These are phyloP conservation scores for Anthracocystis panici-leucophaei DNA, from an alignment of 1,284 basidiomycete genomes.

Conservation along the genomic window DNA sequence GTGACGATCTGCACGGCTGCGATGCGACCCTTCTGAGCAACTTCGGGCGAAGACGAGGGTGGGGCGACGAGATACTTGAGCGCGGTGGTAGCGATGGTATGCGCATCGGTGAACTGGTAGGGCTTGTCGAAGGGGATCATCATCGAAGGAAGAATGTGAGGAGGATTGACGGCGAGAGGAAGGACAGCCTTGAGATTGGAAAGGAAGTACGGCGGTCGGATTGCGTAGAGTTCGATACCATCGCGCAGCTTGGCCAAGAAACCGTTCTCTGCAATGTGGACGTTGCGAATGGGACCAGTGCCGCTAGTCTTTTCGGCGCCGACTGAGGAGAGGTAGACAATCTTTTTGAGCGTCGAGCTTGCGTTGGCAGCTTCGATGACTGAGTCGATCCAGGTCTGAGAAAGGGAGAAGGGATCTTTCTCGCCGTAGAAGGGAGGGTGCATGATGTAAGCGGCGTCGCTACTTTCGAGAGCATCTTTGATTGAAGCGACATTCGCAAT, in stretches of 20 bases:
- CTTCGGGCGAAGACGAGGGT: not conserved
- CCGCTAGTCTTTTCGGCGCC: conserved; percentile 19
- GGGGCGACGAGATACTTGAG: conserved; percentile 29
- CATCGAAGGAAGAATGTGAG: conserved; percentile 32
- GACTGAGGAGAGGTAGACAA: conserved; percentile 35
- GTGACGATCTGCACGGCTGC: conserved; percentile 24
- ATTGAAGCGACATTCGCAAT: conserved; percentile 15
- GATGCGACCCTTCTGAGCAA: conserved; percentile 11
- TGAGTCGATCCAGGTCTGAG: conserved; percentile 10
- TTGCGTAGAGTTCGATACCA: conserved; percentile 16
- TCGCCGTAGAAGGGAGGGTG: conserved; percentile 23
- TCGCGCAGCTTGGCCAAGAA: conserved; percentile 17
- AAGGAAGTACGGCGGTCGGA: conserved; percentile 21
- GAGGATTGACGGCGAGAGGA: conserved; percentile 22
- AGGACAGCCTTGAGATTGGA: conserved; percentile 22
- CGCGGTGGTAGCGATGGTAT: conserved; percentile 20
- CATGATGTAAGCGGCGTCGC: conserved; percentile 36
- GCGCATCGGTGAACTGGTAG: conserved; percentile 9
- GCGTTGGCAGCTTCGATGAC: conserved; percentile 27
- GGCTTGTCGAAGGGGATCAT: conserved; percentile 24
- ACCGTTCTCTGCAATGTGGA: conserved; percentile 17
- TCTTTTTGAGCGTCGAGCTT: conserved; percentile 16
- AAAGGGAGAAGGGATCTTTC: conserved; percentile 10
- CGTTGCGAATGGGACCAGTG: conserved; percentile 22
- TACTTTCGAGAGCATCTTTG: conserved; percentile 26